Evolutionary conservation across 1,284 basidiomycete species (phyloP).

Genomic region (Inonotus hispidus): DNA sequence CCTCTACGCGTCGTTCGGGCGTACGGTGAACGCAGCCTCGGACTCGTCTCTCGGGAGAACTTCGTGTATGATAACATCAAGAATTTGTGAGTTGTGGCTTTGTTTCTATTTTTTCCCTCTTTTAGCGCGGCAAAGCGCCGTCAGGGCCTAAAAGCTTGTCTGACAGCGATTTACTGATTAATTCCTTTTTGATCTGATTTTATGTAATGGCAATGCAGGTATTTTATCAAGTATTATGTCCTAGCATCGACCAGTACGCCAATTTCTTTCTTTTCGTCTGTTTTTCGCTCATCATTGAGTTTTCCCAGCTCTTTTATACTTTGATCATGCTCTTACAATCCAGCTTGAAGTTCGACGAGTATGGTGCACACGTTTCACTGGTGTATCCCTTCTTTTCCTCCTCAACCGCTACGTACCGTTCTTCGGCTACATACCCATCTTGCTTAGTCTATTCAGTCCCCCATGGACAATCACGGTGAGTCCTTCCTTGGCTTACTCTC

Average conservation of each 20-base stretch:
- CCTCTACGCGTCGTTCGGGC: background rate
- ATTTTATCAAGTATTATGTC: conserved; percentile 17
- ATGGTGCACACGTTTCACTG: conserved; percentile 15
- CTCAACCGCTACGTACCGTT: conserved; percentile 18
- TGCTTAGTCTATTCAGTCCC: conserved; percentile 11
- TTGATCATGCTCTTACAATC: conserved; percentile 14
- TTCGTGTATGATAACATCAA: conserved; percentile 1
- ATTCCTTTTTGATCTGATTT: background rate
- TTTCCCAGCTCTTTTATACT: conserved; percentile 14
- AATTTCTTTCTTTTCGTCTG: background rate
- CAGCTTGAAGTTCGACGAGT: conserved; percentile 13
- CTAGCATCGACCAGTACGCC: conserved; percentile 15
- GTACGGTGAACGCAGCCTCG: background rate
- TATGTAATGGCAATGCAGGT: conserved; percentile 2
- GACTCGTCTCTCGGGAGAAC: conserved; percentile 3
- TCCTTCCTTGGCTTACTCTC: background rate
- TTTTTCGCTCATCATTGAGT: background rate
- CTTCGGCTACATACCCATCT: conserved; percentile 14
- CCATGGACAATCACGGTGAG: conserved; percentile 14
- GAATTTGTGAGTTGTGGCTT: conserved; percentile 14
- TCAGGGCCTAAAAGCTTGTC: background rate
- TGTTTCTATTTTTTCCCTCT: background rate
- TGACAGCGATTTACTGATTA: conserved; percentile 5
- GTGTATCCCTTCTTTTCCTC: conserved; percentile 14
- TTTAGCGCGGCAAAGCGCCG: background rate